Evolutionary conservation across 1,139 yeast genomes (phyloP), one percentile per base, ranked within the genome.

Genomic region (Pichia sp.): DNA sequence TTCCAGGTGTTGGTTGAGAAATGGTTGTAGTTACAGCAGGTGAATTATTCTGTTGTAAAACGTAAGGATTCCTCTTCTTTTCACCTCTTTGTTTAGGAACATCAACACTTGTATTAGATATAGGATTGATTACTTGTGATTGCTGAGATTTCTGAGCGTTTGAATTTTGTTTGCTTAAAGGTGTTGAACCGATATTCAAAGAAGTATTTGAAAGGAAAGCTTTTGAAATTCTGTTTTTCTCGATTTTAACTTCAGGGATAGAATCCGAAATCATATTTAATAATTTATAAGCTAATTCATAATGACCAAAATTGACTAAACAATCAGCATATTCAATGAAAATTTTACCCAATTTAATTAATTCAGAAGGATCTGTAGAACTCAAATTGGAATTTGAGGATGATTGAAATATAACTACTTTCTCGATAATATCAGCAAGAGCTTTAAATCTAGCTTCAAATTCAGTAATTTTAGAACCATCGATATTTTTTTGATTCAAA

Each of bases 361-460:
- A 66, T 36, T 72, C 63, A 25, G 64, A 63, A 2, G 71, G 69
- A 26, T 26, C 30, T 14, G 11, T 26, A 12, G 61, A 54, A 18
- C 21, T 22, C 19, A 62, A 51, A 4, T 32, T 31, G 10, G 39
- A 20, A 30, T 68, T 63, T 17, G 77, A 58, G 44, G 77, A 69
- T 36, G 79, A 72, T 52, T 85, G 75, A 61, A 82, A 84, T 20
- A 84, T 79, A 26, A 88, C 77, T 47, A 88, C 73, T 62, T 89
- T 89, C 59, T 84, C 94, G 43, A 86, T 84, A 59, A 88, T 83
- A 53, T 77, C 79, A 45, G 83, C 81, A 56, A 91, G 70, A 6
- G 95, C 83, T 52, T 77, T 83, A 52, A 83, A 79, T 58, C 89
- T 88, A 18, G 96, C 95, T 50, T 83, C 94, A 42, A 84, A 82